phyloP scores from a whole-genome alignment of 371 early-diverging fungal genomes.

The Apophysomyces elegans region DNA sequence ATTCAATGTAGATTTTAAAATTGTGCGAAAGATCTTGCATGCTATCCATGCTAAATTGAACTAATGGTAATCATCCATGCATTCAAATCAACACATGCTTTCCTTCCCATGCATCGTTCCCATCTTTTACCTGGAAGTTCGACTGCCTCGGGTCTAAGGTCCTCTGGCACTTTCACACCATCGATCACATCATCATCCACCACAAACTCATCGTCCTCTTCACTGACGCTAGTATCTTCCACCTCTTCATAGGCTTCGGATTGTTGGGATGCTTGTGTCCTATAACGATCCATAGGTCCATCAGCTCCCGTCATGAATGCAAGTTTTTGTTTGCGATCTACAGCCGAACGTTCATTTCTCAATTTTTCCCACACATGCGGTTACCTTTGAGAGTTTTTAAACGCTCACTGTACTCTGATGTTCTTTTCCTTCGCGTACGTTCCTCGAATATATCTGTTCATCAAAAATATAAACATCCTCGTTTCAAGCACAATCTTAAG shows the following conservation, averaged over 20 bases:
- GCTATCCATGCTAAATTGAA: conserved; percentile 20
- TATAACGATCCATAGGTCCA: conserved; percentile 25
- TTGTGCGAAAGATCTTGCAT: conserved; percentile 20
- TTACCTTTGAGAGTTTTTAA: conserved; percentile 22
- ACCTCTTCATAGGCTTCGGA: conserved; percentile 12
- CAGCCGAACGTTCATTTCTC: background rate
- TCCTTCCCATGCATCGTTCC: background rate
- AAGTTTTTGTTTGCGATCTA: conserved; percentile 20
- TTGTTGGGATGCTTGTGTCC: background rate
- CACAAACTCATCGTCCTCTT: conserved; percentile 19
- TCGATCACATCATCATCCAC: conserved; percentile 29
- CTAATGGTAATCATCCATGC: conserved; percentile 3
- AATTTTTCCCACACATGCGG: background rate
- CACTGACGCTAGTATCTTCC: conserved; percentile 8
- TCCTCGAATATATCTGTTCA: conserved; percentile 20
- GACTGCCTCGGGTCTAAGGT: background rate
- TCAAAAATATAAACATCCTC: background rate
- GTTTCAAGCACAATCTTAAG: background rate
- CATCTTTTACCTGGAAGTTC: conserved; percentile 18
- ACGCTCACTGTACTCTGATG: conserved; percentile 17
- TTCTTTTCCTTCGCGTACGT: conserved; percentile 21
- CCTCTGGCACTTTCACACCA: conserved; percentile 16
- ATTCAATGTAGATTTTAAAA: conserved; percentile 26
- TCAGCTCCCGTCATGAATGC: conserved; percentile 12
- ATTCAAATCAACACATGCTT: background rate